These are phyloP conservation scores for Mycena chlorophos DNA, from an alignment of 768 basidiomycete genomes.

Conservation along the genomic window DNA sequence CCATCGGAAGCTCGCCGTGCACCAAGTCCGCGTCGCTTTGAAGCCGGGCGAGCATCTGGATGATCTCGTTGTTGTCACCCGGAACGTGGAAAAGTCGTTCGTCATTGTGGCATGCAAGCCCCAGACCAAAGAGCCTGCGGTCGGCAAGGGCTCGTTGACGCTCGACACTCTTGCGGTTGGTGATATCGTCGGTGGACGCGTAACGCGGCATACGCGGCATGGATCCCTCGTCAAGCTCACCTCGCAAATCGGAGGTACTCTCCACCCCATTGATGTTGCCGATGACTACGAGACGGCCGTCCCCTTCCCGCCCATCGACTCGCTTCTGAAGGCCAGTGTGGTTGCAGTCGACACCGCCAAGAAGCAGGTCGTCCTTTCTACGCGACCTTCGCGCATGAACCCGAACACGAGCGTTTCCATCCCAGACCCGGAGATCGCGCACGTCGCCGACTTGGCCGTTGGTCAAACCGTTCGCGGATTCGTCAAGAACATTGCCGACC, in stretches of 20 bases:
- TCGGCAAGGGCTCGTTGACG: conserved; percentile 53
- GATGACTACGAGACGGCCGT: conserved; percentile 72
- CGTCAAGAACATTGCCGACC: conserved; percentile 82
- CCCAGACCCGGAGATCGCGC: conserved; percentile 68
- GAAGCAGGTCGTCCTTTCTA: conserved; percentile 77
- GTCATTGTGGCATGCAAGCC: conserved; percentile 81
- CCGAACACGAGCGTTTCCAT: conserved; percentile 50
- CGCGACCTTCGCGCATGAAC: conserved; percentile 68
- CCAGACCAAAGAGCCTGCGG: conserved; percentile 49
- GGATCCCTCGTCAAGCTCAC: conserved; percentile 81
- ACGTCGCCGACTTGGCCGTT: conserved; percentile 59
- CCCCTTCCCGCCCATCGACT: conserved; percentile 61
- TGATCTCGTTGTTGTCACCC: conserved; percentile 85
- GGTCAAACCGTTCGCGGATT: conserved; percentile 85
- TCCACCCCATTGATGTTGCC: conserved; percentile 79
- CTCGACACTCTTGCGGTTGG: conserved; percentile 71
- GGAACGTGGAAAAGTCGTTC: conserved; percentile 81
- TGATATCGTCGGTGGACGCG: conserved; percentile 77
- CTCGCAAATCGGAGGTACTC: conserved; percentile 65
- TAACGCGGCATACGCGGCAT: conserved; percentile 67
- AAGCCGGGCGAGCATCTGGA: conserved; percentile 69
- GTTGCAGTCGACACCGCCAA: conserved; percentile 65
- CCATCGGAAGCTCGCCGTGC: conserved; percentile 61
- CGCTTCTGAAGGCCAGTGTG: conserved; percentile 70
- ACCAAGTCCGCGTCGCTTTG: conserved; percentile 63